phyloP scores from a whole-genome alignment of 805 yeast genomes.

The Candida ortonii region DNA sequence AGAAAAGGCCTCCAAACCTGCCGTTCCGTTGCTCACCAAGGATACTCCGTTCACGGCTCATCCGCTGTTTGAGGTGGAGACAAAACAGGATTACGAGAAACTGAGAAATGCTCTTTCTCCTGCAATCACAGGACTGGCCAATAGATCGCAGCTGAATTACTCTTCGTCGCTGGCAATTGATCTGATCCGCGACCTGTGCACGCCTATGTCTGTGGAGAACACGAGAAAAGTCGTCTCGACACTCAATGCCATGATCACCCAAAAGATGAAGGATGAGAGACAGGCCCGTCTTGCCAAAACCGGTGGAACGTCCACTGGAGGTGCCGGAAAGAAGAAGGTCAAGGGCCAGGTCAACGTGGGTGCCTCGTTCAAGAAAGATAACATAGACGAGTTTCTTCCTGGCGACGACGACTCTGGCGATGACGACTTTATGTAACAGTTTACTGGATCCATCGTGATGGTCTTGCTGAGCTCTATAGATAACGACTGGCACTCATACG shows the following conservation, averaged over 20 bases:
- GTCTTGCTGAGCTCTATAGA: no score
- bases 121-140: constrained; percentile 57
- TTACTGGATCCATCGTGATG: no score
- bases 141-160: constrained; percentile 63
- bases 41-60: constrained; percentile 69
- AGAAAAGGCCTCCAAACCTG: constrained; percentile 48
- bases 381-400: constrained; percentile 46
- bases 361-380: constrained; percentile 60
- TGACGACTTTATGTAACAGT: constrained; percentile 83
- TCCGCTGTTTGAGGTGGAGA: constrained; percentile 81
- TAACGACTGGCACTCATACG: no score
- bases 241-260: constrained; percentile 73
- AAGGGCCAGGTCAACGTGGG: constrained; percentile 71
- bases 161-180: constrained; percentile 77
- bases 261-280: constrained; percentile 88
- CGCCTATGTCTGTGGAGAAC: constrained; percentile 78
- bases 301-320: constrained; percentile 86
- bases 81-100: constrained; percentile 75
- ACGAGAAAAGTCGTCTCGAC: constrained; percentile 84
- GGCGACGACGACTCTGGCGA: constrained; percentile 64
- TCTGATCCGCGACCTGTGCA: constrained; percentile 77
- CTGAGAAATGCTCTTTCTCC: constrained; percentile 70
- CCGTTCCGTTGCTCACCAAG: constrained; percentile 40
- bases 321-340: constrained; percentile 95
- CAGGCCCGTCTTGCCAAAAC: constrained; percentile 76